Evolutionary conservation across 2,329 filamentous ascomycete genomes (phyloP), one percentile per base, ranked within the genome.

Genomic region (Leptographium procerum): DNA sequence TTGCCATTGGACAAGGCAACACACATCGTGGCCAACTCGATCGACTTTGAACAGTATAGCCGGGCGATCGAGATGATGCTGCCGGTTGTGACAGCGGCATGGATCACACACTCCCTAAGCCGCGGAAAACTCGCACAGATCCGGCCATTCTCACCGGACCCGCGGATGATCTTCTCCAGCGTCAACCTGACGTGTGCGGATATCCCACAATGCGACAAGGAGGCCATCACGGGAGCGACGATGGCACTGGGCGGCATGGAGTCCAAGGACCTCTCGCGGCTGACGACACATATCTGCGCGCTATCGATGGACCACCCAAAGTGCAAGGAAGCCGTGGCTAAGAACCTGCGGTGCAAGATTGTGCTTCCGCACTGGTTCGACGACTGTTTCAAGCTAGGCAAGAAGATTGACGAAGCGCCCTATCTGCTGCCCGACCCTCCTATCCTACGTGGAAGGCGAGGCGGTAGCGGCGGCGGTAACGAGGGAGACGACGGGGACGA

Each of bases 361-460:
- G 89, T 99, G 22, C 77, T 99, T 56, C 94, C 94, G 43, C 94
- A 97, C 69, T 97, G 94, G 89, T 96, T 99, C 68, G 92, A 97
- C 65, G 92, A 96, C 69, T 99, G 94, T 72, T 82, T 99, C 64
- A 94, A 89, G 71, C 82, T 99, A 31, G 91, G 92, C 55, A 91
- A 90, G 71, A 85, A 89, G 60, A 96, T 99, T 65, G 87, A 89
- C 65, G 94, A 99, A 69, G 75, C 77, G 8, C 94, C 94, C 0
- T 99, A 99, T 68, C 74, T 83, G 24, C 78, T 97, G 1, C 94
- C 94, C 1, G 79, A 97, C 63, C 88, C 94, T 1, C 89, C 95
- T 63, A 88, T 95, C 36, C 75, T 96, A n/a, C 78, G 76, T 45
- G 29, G 28, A 4, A 1, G 14, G 3, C 40, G 28, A 5, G 52